Percentiles rank a stretch among this genome's conserved stretches.
phyloP scores from a whole-genome alignment of 805 yeast genomes.

The Cyberlindnera xylosilytica region DNA sequence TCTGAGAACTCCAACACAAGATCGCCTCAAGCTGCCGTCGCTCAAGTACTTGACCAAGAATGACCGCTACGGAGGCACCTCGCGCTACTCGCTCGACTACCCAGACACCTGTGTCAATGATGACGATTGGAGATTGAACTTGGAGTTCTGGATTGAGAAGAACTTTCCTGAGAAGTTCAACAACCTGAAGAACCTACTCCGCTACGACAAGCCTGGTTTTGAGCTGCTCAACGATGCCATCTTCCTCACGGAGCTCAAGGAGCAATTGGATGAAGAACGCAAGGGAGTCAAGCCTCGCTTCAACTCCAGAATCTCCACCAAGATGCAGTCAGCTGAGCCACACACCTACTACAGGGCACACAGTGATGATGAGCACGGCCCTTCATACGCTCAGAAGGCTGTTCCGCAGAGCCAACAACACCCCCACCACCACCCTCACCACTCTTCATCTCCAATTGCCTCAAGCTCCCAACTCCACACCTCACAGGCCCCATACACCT shows the following conservation, averaged over 20 bases:
- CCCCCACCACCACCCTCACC: conserved; percentile 1
- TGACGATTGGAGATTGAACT: conserved; percentile 42
- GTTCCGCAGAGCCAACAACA: no score
- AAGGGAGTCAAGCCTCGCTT: conserved; percentile 24
- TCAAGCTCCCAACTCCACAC: conserved; percentile 4
- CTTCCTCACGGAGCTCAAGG: conserved; percentile 25
- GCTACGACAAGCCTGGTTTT: conserved; percentile 29
- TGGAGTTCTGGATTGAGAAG: conserved; percentile 39
- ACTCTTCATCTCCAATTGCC: conserved; percentile 13
- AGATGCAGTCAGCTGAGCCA: conserved; percentile 20
- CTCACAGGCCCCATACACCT: background rate
- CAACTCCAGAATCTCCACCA: conserved; percentile 29
- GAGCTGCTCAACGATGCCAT: conserved; percentile 29
- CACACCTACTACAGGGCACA: conserved; percentile 5
- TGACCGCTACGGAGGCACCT: conserved; percentile 14
- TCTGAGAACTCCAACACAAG: conserved; percentile 10
- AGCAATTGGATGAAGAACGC: conserved; percentile 21
- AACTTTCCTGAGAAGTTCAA: conserved; percentile 38
- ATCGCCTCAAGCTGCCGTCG: conserved; percentile 7
- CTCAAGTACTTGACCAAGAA: conserved; percentile 22
- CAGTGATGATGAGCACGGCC: background rate
- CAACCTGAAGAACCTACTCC: conserved; percentile 36
- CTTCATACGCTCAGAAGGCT: background rate
- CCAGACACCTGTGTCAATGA: conserved; percentile 37
- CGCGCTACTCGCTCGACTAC: conserved; percentile 22